phyloP scores from a whole-genome alignment of 139 green algal species.

The Protoeuglena noctilucae region DNA sequence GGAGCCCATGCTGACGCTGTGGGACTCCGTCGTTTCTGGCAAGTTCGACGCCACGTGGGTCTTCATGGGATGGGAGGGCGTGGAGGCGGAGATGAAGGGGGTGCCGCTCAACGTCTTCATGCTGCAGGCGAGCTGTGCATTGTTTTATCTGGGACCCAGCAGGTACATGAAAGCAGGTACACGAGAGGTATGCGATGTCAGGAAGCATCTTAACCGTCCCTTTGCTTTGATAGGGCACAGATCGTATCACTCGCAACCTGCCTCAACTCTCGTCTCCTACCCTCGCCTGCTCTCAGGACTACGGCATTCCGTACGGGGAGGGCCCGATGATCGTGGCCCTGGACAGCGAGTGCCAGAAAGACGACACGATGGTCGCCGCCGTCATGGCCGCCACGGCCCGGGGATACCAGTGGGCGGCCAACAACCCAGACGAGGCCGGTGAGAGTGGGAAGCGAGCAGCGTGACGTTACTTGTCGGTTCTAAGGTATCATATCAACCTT shows the following conservation, averaged over 20 bases:
- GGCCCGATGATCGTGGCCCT: conserved; percentile 32
- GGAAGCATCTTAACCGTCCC: too few relatives aligned
- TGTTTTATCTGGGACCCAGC: conserved; percentile 5
- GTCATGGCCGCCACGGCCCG: conserved; percentile 42
- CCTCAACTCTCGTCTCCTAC: neutral
- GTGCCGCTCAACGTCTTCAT: conserved; percentile 51
- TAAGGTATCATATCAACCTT: too few relatives aligned
- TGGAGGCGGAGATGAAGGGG: conserved; percentile 45
- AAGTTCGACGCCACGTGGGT: conserved; percentile 69
- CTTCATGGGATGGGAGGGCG: conserved; percentile 59
- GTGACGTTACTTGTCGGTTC: too few relatives aligned
- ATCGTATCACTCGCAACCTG: conserved; percentile 9
- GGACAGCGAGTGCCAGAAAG: neutral
- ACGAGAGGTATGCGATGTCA: conserved; percentile 4
- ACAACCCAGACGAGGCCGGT: conserved; percentile 32
- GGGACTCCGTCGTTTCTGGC: conserved; percentile 55
- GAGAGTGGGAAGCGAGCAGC: too few relatives aligned
- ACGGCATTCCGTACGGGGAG: conserved; percentile 54
- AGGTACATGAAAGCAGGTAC: neutral
- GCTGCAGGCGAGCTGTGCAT: conserved; percentile 30
- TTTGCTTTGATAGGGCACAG: too few relatives aligned
- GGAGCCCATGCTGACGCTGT: conserved; percentile 62
- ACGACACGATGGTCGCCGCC: conserved; percentile 14
- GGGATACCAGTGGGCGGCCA: conserved; percentile 39
- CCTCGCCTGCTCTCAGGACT: conserved; percentile 18